A percentile compares a stretch with the other conserved stretches of the same genome.
Conservation (phyloP, 495 filamentous ascomycete species). For the Thermochaetoides thermophila region DNA sequence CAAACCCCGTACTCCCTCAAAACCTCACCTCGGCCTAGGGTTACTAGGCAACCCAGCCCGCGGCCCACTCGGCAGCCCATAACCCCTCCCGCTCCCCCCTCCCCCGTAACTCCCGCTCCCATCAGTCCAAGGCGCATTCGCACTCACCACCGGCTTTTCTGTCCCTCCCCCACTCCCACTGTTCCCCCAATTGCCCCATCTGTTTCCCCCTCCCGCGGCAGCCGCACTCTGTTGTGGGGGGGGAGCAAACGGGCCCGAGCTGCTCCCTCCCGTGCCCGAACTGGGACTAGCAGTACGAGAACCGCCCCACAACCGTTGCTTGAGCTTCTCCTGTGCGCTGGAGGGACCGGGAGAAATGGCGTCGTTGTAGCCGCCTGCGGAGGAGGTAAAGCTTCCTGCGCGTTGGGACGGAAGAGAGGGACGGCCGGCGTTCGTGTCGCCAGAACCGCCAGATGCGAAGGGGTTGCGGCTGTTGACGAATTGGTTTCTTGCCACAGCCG, state of each 20-base stretch:
- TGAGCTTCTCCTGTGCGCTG: slow-evolving; percentile 34
- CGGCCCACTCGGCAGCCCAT: slow-evolving; percentile 38
- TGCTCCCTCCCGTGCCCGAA: no score
- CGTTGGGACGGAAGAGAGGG: slow-evolving; percentile 38
- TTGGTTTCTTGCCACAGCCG: slow-evolving; percentile 12
- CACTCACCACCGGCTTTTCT: slow-evolving; percentile 31
- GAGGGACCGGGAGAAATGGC: slow-evolving; percentile 5
- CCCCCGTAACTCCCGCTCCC: slow-evolving; percentile 24
- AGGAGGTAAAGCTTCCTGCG: no score
- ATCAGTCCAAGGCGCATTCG: slow-evolving; percentile 32
- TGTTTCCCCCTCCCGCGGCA: slow-evolving; percentile 9
- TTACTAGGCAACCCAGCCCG: slow-evolving; percentile 30
- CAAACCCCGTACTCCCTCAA: neutral
- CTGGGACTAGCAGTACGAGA: slow-evolving; percentile 28
- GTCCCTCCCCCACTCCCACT: slow-evolving; percentile 14
- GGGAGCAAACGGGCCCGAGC: no score
- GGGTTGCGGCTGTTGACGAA: slow-evolving; percentile 13
- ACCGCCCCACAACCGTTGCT: slow-evolving; percentile 35
- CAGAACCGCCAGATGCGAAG: slow-evolving; percentile 6
- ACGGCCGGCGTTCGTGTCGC: slow-evolving; percentile 2
- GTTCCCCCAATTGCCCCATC: slow-evolving; percentile 15
- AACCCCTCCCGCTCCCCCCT: slow-evolving; percentile 19
- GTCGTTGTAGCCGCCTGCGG: no score
- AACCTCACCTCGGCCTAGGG: slow-evolving; percentile 25
- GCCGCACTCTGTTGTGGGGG: slow-evolving; percentile 9